These are phyloP conservation scores for Elymus sibiricus DNA, from an alignment of 176 grass and related monocot genomes.

Conservation along the genomic window DNA sequence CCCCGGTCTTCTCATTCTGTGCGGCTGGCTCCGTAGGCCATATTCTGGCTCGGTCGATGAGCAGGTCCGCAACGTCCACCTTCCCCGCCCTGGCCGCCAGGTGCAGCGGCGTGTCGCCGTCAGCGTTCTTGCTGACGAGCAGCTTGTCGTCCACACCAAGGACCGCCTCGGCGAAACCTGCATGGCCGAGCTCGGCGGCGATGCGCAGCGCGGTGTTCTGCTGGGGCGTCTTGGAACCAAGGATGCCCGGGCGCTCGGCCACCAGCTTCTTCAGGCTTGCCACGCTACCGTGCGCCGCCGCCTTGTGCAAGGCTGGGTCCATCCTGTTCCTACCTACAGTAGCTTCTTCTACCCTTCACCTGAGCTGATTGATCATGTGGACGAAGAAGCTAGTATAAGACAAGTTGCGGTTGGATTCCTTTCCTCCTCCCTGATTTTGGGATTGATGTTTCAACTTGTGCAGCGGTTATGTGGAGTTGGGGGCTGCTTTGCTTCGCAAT, in stretches of 20 bases:
- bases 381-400: neutral
- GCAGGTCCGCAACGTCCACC: constrained; percentile 1
- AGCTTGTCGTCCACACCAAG: neutral
- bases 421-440: neutral
- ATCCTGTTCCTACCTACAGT: constrained; percentile 25
- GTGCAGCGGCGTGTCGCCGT: constrained; percentile 70
- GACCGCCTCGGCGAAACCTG: constrained; percentile 12
- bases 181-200: constrained; percentile 38
- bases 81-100: constrained; percentile 44
- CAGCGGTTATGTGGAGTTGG: neutral
- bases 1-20: neutral
- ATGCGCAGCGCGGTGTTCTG: constrained; percentile 61
- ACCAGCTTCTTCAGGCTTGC: neutral
- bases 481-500: neutral
- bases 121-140: constrained; percentile 30
- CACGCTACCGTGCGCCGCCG: constrained; percentile 34
- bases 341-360: neutral
- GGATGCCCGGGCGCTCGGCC: neutral
- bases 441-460: neutral
- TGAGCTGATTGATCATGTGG: neutral
- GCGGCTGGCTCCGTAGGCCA: neutral
- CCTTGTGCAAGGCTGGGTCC: constrained; percentile 45
- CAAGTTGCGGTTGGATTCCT: neutral
- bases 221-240: constrained; percentile 43
- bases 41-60: neutral